Evolutionary conservation across 768 basidiomycete species (phyloP), one percentile per base, ranked within the genome.

Genomic region (Mycena capillaripes): DNA sequence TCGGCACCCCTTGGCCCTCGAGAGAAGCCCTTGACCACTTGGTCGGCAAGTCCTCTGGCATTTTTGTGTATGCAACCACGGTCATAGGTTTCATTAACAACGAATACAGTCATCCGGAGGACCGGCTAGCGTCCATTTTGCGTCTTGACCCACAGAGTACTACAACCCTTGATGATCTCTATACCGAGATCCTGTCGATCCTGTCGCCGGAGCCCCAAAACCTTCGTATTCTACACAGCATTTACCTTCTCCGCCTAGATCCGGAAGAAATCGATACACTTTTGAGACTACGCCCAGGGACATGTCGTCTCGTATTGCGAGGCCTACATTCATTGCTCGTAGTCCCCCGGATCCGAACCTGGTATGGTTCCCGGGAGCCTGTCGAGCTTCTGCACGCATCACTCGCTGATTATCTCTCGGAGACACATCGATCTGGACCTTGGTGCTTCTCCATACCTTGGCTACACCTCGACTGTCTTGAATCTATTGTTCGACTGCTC

Each of bases 61-160:
- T 58, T 32, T 66, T 66, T 42, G 25, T 69, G 38, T 69, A 69
- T 42, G 48, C 67, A 29, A n/a, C 59, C 0, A 69, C 66, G 4
- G 56, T 58, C 5, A 66, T 66, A 12, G 36, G 55, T 55, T 66
- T 57, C 23, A 25, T 66, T 19, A 42, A 19, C n/a, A 57, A 68
- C 38, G 19, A 19, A 40, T n/a, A n/a, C n/a, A n/a, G n/a, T n/a
- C n/a, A n/a, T n/a, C n/a, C n/a, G n/a, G n/a, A n/a, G n/a, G n/a
- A n/a, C n/a, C n/a, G n/a, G n/a, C n/a, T n/a, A n/a, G n/a, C n/a
- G n/a, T n/a, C n/a, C n/a, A n/a, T n/a, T n/a, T n/a, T n/a, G n/a
- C n/a, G n/a, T n/a, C n/a, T n/a, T n/a, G n/a, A n/a, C n/a, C n/a
- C n/a, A n/a, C n/a, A n/a, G n/a, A n/a, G n/a, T n/a, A n/a, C n/a